Conservation (phyloP, 2,329 filamentous ascomycete species). For the Amylocarpus encephaloides region DNA sequence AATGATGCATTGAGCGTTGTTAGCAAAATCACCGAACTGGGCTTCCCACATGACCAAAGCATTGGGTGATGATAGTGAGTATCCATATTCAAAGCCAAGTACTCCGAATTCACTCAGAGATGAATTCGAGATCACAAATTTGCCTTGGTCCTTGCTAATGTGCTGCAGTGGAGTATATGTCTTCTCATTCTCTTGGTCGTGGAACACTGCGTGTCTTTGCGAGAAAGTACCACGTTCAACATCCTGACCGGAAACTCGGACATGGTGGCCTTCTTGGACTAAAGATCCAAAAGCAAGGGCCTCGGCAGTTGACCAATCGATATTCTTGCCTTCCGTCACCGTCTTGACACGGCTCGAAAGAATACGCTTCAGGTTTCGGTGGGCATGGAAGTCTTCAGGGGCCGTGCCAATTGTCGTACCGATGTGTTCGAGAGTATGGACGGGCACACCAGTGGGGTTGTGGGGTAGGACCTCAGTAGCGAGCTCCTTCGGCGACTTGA, state of each 20-base stretch:
- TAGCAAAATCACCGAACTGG: slow-evolving; percentile 99
- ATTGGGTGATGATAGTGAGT: slow-evolving; percentile 93
- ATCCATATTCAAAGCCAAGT: slow-evolving; percentile 97
- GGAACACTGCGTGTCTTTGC: slow-evolving; percentile 92
- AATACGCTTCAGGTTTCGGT: slow-evolving; percentile 97
- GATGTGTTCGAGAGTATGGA: slow-evolving; percentile 70
- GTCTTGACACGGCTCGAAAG: slow-evolving; percentile 84
- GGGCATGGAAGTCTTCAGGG: slow-evolving; percentile 80
- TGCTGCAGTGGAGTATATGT: slow-evolving; percentile 92
- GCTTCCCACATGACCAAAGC: slow-evolving; percentile 99
- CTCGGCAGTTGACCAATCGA: slow-evolving; percentile 97
- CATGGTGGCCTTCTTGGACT: slow-evolving; percentile 89
- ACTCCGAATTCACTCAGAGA: slow-evolving; percentile 66
- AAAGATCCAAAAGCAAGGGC: slow-evolving; percentile 90
- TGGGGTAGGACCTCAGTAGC: slow-evolving; percentile 92
- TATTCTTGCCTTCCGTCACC: slow-evolving; percentile 83
- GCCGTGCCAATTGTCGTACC: slow-evolving; percentile 70
- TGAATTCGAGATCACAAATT: slow-evolving; percentile 96
- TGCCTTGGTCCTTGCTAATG: slow-evolving; percentile 83
- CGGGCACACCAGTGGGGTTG: slow-evolving; percentile 74
- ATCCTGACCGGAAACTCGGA: slow-evolving; percentile 96
- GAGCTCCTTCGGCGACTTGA: slow-evolving; percentile 98
- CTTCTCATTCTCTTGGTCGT: slow-evolving; percentile 91
- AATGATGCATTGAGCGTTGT: slow-evolving; percentile 98
- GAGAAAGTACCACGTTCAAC: slow-evolving; percentile 99